These are phyloP conservation scores for Tolypocladium endophyticum DNA, from an alignment of 2,329 filamentous ascomycete species.

Conservation along the genomic window DNA sequence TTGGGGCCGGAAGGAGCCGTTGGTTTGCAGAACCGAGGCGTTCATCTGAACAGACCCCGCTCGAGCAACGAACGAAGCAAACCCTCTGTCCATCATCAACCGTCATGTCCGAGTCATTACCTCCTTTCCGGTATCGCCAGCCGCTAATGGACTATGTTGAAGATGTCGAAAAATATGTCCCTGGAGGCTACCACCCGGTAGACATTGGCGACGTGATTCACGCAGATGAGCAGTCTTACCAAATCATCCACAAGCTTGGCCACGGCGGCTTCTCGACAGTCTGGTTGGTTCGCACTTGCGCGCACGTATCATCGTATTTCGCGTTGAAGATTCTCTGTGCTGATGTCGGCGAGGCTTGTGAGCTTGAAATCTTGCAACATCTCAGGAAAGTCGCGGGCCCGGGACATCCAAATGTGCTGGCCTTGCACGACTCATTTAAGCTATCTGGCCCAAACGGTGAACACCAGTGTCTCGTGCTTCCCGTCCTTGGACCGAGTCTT, in stretches of 20 bases:
- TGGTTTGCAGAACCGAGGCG: too few relatives aligned
- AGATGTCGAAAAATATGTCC: slow-evolving; percentile 4
- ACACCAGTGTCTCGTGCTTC: slow-evolving; percentile 2
- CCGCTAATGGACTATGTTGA: slow-evolving; percentile 1
- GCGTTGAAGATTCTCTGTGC: slow-evolving; percentile 5
- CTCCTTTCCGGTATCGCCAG: slow-evolving; percentile 4
- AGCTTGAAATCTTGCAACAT: slow-evolving; percentile 1
- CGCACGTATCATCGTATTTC: not conserved
- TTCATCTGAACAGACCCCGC: too few relatives aligned
- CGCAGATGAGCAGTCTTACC: slow-evolving; percentile 1
- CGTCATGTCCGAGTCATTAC: not conserved
- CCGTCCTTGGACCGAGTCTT: slow-evolving; percentile 2
- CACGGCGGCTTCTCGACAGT: slow-evolving; percentile 7
- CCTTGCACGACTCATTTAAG: slow-evolving; percentile 1
- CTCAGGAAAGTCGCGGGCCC: slow-evolving; percentile 1
- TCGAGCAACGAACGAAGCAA: too few relatives aligned
- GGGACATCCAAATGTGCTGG: slow-evolving; percentile 3
- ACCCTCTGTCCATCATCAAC: too few relatives aligned
- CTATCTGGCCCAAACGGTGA: slow-evolving; percentile 3
- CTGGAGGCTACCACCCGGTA: slow-evolving; percentile 7
- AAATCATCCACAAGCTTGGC: slow-evolving; percentile 8
- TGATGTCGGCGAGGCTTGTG: not conserved
- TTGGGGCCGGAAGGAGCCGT: too few relatives aligned
- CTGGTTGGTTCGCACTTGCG: slow-evolving; percentile 4
- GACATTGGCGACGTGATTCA: slow-evolving; percentile 4